Evolutionary conservation across 176 grass and related monocot species (phyloP).

Genomic region (Juncus effusus): DNA sequence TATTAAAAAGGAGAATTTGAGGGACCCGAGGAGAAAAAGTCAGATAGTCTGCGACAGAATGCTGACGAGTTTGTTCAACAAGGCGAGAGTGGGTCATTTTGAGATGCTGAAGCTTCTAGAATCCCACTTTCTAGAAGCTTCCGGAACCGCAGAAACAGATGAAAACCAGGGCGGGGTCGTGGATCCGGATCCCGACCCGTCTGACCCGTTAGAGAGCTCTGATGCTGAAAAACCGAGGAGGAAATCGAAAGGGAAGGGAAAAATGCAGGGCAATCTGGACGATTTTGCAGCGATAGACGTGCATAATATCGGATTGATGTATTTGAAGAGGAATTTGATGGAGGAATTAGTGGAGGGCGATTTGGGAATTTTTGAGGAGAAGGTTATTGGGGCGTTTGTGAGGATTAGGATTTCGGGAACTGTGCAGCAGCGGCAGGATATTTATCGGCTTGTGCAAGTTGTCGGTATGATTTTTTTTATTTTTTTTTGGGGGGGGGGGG

Average conservation of each 20-base stretch:
- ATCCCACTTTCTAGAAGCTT: constrained; percentile 77
- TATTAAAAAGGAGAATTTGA: constrained; percentile 69
- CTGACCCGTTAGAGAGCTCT: constrained; percentile 70
- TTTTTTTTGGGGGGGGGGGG: constrained; percentile 13
- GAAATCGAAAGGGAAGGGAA: constrained; percentile 61
- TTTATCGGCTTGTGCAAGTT: constrained; percentile 96
- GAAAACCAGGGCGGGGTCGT: constrained; percentile 88
- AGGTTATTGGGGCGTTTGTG: constrained; percentile 92
- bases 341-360: constrained; percentile 76
- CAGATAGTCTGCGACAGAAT: constrained; percentile 89
- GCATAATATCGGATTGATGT: constrained; percentile 90
- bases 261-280: constrained; percentile 63
- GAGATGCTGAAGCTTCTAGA: constrained; percentile 99
- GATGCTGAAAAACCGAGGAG: constrained; percentile 48
- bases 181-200: constrained; percentile 73
- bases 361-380: constrained; percentile 54
- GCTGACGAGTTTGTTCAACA: constrained; percentile 72
- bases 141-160: constrained; percentile 53
- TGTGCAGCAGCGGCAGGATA: constrained; percentile 83
- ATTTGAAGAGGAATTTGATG: constrained; percentile 85
- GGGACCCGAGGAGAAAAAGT: constrained; percentile 73
- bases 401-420: constrained; percentile 86
- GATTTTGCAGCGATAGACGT: constrained; percentile 94
- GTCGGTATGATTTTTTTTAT: constrained; percentile 62
- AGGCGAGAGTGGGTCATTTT: constrained; percentile 83